A percentile compares a stretch with the other conserved stretches of the same genome.
phyloP scores from a whole-genome alignment of 139 green algal genomes.

The Dunaliella primolecta region DNA sequence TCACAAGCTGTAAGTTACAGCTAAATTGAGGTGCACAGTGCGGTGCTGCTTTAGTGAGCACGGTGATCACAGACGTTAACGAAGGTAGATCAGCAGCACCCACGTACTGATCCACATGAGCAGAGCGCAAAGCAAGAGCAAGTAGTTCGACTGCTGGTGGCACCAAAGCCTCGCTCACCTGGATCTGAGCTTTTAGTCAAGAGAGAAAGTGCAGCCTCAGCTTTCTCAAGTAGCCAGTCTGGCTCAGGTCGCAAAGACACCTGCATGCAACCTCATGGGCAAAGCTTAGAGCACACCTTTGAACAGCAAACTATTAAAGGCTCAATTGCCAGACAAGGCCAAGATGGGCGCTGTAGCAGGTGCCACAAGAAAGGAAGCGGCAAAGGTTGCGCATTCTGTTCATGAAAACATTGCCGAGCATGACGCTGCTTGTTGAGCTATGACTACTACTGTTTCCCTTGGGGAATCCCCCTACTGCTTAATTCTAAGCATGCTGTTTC shows the following conservation, averaged over 20 bases:
- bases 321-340: too few species aligned
- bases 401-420: background rate
- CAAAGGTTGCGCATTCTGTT: too few species aligned
- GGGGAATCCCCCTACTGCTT: too few species aligned
- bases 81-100: too few species aligned
- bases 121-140: too few species aligned
- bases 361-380: background rate
- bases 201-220: background rate
- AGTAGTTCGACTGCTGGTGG: background rate
- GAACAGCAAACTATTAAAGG: background rate
- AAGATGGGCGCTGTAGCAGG: too few species aligned
- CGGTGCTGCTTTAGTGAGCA: background rate
- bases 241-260: background rate
- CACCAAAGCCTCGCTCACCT: background rate
- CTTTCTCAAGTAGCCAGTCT: background rate
- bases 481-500: too few species aligned
- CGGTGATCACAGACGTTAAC: too few species aligned
- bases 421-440: background rate
- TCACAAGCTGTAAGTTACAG: background rate
- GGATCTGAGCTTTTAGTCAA: background rate
- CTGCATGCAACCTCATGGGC: background rate
- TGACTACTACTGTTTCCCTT: too few species aligned
- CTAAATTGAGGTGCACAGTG: background rate
- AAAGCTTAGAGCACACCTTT: background rate
- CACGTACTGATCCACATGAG: too few species aligned